A percentile compares a stretch with the other conserved stretches of the same genome.
phyloP scores from a whole-genome alignment of 169 alveolate genomes.

The Plasmodium adleri region DNA sequence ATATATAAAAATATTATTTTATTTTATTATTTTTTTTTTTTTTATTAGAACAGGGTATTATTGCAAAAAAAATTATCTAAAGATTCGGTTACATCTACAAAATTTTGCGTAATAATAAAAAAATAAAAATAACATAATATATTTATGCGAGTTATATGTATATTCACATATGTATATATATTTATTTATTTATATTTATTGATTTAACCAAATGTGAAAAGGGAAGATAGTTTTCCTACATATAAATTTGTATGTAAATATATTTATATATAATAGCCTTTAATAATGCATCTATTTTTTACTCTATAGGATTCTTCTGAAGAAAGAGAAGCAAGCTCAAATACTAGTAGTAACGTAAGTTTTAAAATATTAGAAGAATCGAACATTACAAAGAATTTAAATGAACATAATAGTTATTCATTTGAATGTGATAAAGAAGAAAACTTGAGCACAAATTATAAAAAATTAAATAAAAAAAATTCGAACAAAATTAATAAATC shows the following conservation, averaged over 20 bases:
- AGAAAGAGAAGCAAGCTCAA: slow-evolving; percentile 69
- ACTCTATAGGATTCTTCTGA: slow-evolving; percentile 70
- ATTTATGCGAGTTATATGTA: background rate
- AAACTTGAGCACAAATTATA: slow-evolving; percentile 22
- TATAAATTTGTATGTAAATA: too few species aligned
- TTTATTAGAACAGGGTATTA: slow-evolving; percentile 66
- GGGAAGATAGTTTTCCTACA: too few species aligned
- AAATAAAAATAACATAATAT: too few species aligned
- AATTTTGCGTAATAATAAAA: slow-evolving; percentile 50
- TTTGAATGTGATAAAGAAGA: slow-evolving; percentile 20
- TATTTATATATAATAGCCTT: too few species aligned
- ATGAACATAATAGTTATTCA: slow-evolving; percentile 44
- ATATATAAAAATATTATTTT: background rate
- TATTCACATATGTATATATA: background rate
- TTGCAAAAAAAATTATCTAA: slow-evolving; percentile 71
- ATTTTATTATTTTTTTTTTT: background rate
- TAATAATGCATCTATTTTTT: background rate
- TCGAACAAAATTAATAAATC: slow-evolving; percentile 18
- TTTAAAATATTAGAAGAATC: slow-evolving; percentile 33
- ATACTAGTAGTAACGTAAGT: slow-evolving; percentile 47
- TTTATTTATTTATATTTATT: too few species aligned
- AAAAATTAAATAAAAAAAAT: slow-evolving; percentile 34
- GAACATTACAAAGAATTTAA: slow-evolving; percentile 37
- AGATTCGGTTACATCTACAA: slow-evolving; percentile 76
- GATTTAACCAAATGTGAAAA: too few species aligned